Evolutionary conservation across 257 asterid species (phyloP), one percentile per base, ranked within the genome.

Genomic region (Solanum virginianum): DNA sequence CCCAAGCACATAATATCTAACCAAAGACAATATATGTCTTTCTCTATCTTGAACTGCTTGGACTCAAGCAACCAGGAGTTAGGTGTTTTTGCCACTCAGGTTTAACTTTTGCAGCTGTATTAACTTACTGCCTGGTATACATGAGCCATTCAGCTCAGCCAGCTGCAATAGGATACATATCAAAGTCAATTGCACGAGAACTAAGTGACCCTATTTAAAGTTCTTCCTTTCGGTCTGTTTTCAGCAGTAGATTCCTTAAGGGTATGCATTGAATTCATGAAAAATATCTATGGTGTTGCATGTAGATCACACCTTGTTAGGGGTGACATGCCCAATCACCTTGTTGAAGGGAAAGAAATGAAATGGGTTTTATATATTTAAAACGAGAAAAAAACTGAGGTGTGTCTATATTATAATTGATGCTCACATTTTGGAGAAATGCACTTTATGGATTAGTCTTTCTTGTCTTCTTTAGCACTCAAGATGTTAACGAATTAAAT

Each of bases 71-170:
- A 86, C 70, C 80, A 83, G 79, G 85, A 86, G 88, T 88, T 72
- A 63, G 86, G 2, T 87, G 85, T n/a, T 9, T 16, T 29, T 63
- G 84, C 83, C 80, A 66, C 7, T 45, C 63, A 0, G 15, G 14
- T 32, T 59, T 65, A 4, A 83, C 24, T 41, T 70, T 47, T 57
- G 87, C 87, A 84, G 60, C 87, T 60, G 60, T 59, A 56, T 24
- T 56, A 84, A 75, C 84, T 74, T 75, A 59, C 84, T 60, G 84
- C 5, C 39, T 84, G 84, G 87, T 77, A 77, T 22, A 72, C 90
- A 74, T 83, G 29, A 83, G 90, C 88, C 88, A 88, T 80, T 69
- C 90, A 88, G 83, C 90, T 88, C 88, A 87, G 90, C 90, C 85
- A 88, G 88, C 87, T 88, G 90, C 87, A 57, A 86, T 55, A 12